A percentile compares a stretch with the other conserved stretches of the same genome.
Evolutionary conservation across 768 basidiomycete species (phyloP).

Genomic region (Pleurotus eryngii): DNA sequence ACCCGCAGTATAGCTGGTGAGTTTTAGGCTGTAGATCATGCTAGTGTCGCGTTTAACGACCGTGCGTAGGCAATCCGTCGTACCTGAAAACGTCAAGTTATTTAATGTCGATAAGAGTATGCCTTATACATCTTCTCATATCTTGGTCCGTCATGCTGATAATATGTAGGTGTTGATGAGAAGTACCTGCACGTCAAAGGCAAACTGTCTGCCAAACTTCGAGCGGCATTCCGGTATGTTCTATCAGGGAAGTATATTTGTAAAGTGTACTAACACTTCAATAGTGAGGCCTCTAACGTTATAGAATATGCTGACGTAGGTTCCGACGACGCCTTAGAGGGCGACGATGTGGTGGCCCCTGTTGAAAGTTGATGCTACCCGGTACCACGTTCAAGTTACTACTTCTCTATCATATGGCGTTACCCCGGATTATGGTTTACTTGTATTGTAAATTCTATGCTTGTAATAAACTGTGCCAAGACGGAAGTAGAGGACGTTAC

Average conservation of each 20-base stretch:
- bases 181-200: conserved; percentile 61
- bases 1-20: conserved; percentile 62
- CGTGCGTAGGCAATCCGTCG: conserved; percentile 58
- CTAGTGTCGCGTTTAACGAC: conserved; percentile 3
- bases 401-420: no score
- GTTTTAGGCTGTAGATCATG: conserved; percentile 10
- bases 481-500: no score
- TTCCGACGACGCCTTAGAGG: no score
- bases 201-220: conserved; percentile 53
- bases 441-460: no score
- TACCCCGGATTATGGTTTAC: no score
- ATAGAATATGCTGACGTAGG: not conserved
- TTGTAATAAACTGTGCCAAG: no score
- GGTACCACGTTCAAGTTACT: no score
- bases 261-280: not conserved
- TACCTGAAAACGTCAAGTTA: conserved; percentile 49
- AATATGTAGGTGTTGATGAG: conserved; percentile 55
- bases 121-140: conserved; percentile 14
- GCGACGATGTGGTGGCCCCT: no score
- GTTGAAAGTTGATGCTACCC: no score
- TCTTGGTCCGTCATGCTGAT: not conserved
- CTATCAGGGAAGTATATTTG: not conserved
- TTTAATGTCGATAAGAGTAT: conserved; percentile 71
- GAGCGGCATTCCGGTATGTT: conserved; percentile 60
- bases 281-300: conserved; percentile 1